Percentiles rank a stretch among this genome's conserved stretches.
phyloP scores from a whole-genome alignment of 768 basidiomycete species.

The Phylloporus scabripes region DNA sequence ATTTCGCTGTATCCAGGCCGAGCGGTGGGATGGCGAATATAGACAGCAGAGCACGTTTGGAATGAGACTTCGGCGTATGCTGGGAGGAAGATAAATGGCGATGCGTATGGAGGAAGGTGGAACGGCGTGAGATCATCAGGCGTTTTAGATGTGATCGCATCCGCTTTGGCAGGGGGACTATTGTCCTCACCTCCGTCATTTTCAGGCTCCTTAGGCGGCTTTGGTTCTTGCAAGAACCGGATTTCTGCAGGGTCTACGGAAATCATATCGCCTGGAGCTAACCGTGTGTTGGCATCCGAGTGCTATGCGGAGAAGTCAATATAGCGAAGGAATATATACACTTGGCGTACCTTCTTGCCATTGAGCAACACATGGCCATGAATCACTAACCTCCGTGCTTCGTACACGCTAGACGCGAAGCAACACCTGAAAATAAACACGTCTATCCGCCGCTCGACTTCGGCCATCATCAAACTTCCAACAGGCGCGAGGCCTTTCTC shows the following conservation, averaged over 20 bases:
- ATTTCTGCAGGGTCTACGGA: constrained; percentile 81
- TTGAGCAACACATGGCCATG: constrained; percentile 87
- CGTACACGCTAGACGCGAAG: constrained; percentile 83
- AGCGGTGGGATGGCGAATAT: constrained; percentile 94
- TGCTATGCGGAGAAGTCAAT: constrained; percentile 45
- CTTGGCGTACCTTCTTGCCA: constrained; percentile 65
- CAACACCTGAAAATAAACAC: constrained; percentile 87
- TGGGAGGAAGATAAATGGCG: constrained; percentile 91
- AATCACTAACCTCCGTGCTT: constrained; percentile 80
- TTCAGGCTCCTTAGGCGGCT: constrained; percentile 12
- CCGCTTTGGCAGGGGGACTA: neutral
- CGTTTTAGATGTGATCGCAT: neutral
- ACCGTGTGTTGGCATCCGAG: constrained; percentile 74
- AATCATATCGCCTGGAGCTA: constrained; percentile 93
- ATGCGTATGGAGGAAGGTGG: constrained; percentile 78
- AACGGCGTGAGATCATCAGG: constrained; percentile 57
- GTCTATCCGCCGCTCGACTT: constrained; percentile 93
- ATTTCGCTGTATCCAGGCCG: constrained; percentile 95
- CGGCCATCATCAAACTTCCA: constrained; percentile 90
- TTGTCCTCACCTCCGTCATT: neutral
- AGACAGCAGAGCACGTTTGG: constrained; percentile 84
- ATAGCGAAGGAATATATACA: neutral
- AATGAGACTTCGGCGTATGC: constrained; percentile 85
- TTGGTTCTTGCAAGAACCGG: constrained; percentile 53
- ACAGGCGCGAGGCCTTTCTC: constrained; percentile 76